These are phyloP conservation scores for Rhipidocladum racemiflorum DNA, from an alignment of 176 grass and related monocot species.

Conservation along the genomic window DNA sequence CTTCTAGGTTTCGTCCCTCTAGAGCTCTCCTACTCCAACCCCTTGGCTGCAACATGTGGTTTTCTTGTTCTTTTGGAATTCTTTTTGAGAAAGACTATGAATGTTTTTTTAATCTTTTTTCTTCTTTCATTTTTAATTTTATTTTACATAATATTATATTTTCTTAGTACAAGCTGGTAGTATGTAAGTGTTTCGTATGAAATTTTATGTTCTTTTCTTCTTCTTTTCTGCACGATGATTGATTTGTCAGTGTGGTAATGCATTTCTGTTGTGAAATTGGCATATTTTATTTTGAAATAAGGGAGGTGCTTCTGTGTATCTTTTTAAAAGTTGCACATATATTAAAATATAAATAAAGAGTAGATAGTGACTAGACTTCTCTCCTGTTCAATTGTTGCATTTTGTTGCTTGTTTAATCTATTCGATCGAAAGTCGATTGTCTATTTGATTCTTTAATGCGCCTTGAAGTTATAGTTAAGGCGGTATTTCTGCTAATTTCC, in stretches of 20 bases:
- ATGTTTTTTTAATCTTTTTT: neutral
- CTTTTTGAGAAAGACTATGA: neutral
- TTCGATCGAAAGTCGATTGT: neutral
- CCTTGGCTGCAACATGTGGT: neutral
- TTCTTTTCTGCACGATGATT: neutral
- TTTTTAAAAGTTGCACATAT: too few relatives aligned
- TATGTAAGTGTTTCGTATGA: neutral
- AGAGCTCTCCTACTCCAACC: neutral
- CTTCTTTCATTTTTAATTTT: neutral
- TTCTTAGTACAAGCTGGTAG: neutral
- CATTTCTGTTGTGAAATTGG: neutral
- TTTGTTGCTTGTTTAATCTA: neutral
- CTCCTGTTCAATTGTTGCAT: neutral
- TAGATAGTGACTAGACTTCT: too few relatives aligned
- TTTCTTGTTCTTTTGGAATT: neutral
- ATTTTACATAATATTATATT: neutral
- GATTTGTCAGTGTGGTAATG: neutral
- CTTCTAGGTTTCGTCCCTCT: neutral
- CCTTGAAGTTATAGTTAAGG: neutral
- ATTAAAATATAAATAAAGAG: too few relatives aligned
- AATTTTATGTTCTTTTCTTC: neutral
- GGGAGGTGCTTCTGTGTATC: too few relatives aligned
- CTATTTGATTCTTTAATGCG: neutral
- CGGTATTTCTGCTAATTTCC: neutral
- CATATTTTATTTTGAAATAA: neutral